Conservation (phyloP, 768 basidiomycete species). For the Tulasnella sp. region DNA sequence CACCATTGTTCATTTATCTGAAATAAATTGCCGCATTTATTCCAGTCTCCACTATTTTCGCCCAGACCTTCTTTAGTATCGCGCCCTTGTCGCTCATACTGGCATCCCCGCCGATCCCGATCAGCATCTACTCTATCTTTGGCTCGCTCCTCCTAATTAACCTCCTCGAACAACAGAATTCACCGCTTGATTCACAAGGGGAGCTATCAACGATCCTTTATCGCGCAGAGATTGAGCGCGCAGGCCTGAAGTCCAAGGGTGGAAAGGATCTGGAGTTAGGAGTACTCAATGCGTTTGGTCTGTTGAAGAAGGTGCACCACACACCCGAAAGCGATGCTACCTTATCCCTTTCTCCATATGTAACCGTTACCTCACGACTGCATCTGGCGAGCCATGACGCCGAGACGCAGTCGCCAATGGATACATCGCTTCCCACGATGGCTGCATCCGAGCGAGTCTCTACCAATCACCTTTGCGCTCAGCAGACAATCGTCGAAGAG, state of each 20-base stretch:
- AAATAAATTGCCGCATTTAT: background rate
- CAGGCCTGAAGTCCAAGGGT: background rate
- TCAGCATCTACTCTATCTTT: background rate
- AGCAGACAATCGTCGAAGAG: background rate
- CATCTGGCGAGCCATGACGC: too few species aligned
- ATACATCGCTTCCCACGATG: background rate
- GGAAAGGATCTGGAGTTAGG: background rate
- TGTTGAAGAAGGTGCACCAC: background rate
- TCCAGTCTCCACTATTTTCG: background rate
- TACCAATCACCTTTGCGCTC: background rate
- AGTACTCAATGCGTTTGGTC: background rate
- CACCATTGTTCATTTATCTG: too few species aligned
- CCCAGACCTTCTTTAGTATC: background rate
- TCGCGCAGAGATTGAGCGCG: background rate
- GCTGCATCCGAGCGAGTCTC: background rate
- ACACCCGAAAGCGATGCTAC: too few species aligned
- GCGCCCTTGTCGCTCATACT: background rate
- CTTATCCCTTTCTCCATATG: too few species aligned
- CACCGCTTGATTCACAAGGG: background rate
- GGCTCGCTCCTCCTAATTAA: background rate
- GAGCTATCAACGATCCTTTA: background rate
- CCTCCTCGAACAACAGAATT: background rate
- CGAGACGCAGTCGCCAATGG: too few species aligned
- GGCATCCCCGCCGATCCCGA: background rate
- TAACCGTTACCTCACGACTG: too few species aligned